phyloP scores from a whole-genome alignment of 345 rosid species.

The Nasturtium officinale region DNA sequence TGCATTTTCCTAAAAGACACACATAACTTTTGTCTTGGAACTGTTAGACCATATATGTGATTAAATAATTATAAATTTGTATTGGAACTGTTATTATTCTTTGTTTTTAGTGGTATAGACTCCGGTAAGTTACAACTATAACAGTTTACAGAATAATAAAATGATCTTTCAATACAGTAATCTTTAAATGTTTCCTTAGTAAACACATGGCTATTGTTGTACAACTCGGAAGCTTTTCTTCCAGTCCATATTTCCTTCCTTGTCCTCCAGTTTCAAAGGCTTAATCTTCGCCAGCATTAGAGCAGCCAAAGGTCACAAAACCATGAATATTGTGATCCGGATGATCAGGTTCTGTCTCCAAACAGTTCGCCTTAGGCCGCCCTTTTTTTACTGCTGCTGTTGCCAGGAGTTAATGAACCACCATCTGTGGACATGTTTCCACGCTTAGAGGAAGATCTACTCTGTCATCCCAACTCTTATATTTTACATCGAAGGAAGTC shows the following conservation, averaged over 20 bases:
- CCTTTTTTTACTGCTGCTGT: background rate
- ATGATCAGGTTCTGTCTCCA: conserved; percentile 15
- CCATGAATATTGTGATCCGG: conserved; percentile 23
- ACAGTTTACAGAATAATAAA: background rate
- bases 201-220: background rate
- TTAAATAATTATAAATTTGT: too few species aligned
- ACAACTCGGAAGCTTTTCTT: conserved; percentile 21
- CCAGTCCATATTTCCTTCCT: background rate
- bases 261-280: conserved; percentile 23
- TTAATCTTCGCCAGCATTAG: conserved; percentile 41
- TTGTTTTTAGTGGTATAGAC: too few species aligned
- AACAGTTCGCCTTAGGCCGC: conserved; percentile 15
- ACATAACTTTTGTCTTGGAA: too few species aligned
- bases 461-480: background rate
- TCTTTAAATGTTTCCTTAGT: background rate
- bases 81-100: too few species aligned
- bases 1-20: background rate
- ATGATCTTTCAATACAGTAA: background rate
- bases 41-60: too few species aligned
- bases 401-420: background rate
- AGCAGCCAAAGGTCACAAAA: conserved; percentile 53
- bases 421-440: conserved; percentile 6
- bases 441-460: conserved; percentile 29
- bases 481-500: fast-evolving
- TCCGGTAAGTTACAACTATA: background rate